These are phyloP conservation scores for Fraxinus albicans DNA, from an alignment of 305 asterid genomes.

Conservation along the genomic window DNA sequence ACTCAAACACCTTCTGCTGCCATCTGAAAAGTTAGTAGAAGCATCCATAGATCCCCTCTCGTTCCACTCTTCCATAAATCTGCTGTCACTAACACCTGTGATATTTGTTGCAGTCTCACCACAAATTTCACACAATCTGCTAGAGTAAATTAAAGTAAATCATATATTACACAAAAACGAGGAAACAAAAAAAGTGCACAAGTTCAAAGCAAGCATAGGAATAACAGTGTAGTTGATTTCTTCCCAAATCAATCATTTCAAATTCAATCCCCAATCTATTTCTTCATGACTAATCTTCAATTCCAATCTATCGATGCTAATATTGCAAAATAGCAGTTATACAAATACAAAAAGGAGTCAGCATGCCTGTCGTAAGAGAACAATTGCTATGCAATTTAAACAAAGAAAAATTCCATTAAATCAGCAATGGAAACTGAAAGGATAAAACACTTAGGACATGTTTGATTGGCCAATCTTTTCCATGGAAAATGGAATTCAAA, in stretches of 20 bases:
- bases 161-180: not conserved
- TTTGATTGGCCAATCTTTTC: too few species aligned
- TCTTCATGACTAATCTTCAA: not conserved
- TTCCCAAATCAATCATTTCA: not conserved
- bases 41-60: constrained; percentile 32
- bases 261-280: not conserved
- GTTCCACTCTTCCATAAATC: constrained; percentile 69
- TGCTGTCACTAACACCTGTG: constrained; percentile 36
- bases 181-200: not conserved
- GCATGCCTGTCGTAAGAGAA: not conserved
- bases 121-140: constrained; percentile 77
- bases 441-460: too few species aligned
- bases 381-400: not conserved
- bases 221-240: not conserved
- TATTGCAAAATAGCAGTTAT: not conserved
- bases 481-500: too few species aligned
- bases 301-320: not conserved
- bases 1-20: constrained; percentile 43
- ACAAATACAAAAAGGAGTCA: not conserved
- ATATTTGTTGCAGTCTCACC: constrained; percentile 57
- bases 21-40: constrained; percentile 22
- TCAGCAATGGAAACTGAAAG: not conserved
- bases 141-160: not conserved
- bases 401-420: not conserved
- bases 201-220: not conserved